Evolutionary conservation across 1,139 yeast genomes (phyloP), one percentile per base, ranked within the genome.

Genomic region (Sugiyamaella neomexicana): DNA sequence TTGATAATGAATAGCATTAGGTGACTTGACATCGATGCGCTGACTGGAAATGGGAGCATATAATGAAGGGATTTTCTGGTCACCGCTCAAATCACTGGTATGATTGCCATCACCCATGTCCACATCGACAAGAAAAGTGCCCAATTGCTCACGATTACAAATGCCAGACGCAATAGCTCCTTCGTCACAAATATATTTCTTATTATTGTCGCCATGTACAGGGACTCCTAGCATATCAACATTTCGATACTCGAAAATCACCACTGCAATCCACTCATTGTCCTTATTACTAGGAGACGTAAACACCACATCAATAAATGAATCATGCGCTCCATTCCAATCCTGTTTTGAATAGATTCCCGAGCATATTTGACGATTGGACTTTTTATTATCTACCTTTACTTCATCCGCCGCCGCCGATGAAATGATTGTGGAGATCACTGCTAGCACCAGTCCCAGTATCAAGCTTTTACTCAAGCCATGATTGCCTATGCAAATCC

Each of bases 261-360:
- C 82, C 48, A 88, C 80, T 2, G 89, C 79, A 20, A 89, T 72
- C 54, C 80, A 72, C 20, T 73, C 71, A 39, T 65, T 67, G 54
- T 74, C 72, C 42, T 72, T 72, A 42, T 73, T 71, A 12, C 41
- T 40, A 7, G 41, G 41, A 4, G 55, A 41, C 50, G 76, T 72
- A 55, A 86, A 70, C 44, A 75, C 74, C 51, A 86, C 73, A 8
- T 68, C 67, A 34, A 74, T 66, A 53, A 60, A 67, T 15, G 75
- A 64, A 53, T 71, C 71, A 7, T 54, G 54, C n/a, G 80, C 77
- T 42, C 98, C 98, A 49, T 89, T 87, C 93, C 96, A 89, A 68
- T 91, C 96, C 49, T 82, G 78, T 64, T 85, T 86, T 53, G 93
- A 80, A 72, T 91, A 93, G 81, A 93, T 83, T 40, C 99, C 99